Base-by-base conservation (phyloP, 2,329 filamentous ascomycete genomes). In the Ceratocystis alfenasii region DNA sequence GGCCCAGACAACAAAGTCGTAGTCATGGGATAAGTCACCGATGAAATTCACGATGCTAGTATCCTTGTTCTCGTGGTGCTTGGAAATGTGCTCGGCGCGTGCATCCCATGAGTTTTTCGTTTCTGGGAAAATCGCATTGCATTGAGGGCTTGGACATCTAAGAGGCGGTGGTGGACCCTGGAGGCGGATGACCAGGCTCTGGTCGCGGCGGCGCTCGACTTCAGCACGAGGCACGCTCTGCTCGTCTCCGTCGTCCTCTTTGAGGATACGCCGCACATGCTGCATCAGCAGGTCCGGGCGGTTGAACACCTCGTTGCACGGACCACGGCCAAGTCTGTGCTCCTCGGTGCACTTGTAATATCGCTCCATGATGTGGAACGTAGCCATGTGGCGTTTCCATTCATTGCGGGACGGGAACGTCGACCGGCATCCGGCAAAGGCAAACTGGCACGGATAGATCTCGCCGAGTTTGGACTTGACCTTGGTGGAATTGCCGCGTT, bases 211-310 rank as follows among this genome's bases (percentile, higher is more conserved):
- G 15, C 71, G 74, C 71, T 75, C 79, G 67, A 72, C 72, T 67
- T 75, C 75, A 30, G 74, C 71, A 66, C 75, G 72, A 64, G 75
- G 76, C 67, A 75, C 76, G 59, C 76, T 70, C 1, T 74, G 69
- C 65, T 79, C 74, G 53, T 82, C 79, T 73, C 96, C 20, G 33
- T 3, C 36, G 17, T 44, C 2, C 3, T 50, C 17, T n/a, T 53
- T 44, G 4, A 62, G 92, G 89, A 95, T 95, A 60, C 93, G 87
- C 5, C 89, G 83, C 1, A 93, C 80, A 72, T 96, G 93, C 72
- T 95, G 90, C 0, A 87, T 90, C 76, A 92, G 96, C 8, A 96
- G 83, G 72, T 96, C 92, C 73, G 95, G 95, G 71, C 92, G 87
- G 75, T 95, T 95, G 78, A 96, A 96, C 71, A 81, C 78, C 41